These are phyloP conservation scores for Syncephalastrum contaminatum DNA, from an alignment of 371 early-diverging fungal species.

Conservation along the genomic window DNA sequence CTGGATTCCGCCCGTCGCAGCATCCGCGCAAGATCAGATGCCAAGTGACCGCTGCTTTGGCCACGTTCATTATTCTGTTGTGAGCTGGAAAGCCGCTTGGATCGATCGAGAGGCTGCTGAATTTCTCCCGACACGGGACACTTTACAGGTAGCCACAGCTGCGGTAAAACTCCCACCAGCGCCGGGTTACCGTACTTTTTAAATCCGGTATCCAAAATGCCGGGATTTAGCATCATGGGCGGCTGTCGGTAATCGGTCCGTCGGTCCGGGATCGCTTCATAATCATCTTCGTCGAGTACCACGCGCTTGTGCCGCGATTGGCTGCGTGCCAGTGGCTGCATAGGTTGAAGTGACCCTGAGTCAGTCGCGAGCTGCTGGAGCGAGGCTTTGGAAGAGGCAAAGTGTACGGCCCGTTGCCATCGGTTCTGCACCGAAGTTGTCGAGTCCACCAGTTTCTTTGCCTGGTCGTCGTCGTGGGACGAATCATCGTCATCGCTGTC, in stretches of 20 bases:
- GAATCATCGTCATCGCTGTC: background rate
- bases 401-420: conserved; percentile 27
- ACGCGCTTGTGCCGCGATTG: conserved; percentile 6
- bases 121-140: conserved; percentile 14
- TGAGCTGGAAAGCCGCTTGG: conserved; percentile 8
- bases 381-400: conserved; percentile 12
- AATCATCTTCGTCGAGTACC: conserved; percentile 63
- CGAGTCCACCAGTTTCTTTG: too few species aligned
- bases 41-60: conserved; percentile 15
- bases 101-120: conserved; percentile 8
- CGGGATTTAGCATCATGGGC: conserved; percentile 69
- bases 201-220: conserved; percentile 71
- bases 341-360: too few species aligned
- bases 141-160: conserved; percentile 72
- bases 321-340: background rate
- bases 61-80: background rate
- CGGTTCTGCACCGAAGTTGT: conserved; percentile 7
- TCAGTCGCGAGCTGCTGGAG: background rate
- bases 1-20: conserved; percentile 23
- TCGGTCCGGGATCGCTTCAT: conserved; percentile 56
- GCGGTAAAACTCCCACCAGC: conserved; percentile 66
- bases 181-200: conserved; percentile 68
- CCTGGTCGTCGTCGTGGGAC: too few species aligned
- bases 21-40: conserved; percentile 5
- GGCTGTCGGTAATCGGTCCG: conserved; percentile 67